A percentile compares a stretch with the other conserved stretches of the same genome.
phyloP scores from a whole-genome alignment of 2,329 filamentous ascomycete genomes.

The Alternaria ventricosa region DNA sequence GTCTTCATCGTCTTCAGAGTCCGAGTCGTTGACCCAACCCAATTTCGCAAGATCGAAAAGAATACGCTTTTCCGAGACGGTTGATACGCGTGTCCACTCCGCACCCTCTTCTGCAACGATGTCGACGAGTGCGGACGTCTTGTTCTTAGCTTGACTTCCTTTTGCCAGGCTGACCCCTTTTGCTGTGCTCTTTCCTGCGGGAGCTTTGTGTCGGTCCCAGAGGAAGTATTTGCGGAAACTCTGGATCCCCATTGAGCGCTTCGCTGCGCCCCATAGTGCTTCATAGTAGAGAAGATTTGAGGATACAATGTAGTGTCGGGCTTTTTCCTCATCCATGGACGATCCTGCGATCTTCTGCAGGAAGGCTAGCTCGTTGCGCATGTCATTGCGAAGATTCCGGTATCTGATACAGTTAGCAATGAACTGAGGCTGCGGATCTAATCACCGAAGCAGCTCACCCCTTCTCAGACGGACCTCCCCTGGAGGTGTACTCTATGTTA shows the following conservation, averaged over 20 bases:
- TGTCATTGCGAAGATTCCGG: constrained; percentile 40
- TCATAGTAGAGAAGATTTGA: constrained; percentile 72
- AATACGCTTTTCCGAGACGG: constrained; percentile 67
- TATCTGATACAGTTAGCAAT: neutral
- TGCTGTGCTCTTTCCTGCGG: constrained; percentile 26
- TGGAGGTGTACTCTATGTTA: neutral
- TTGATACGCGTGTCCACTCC: constrained; percentile 73
- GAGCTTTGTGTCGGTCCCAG: constrained; percentile 31
- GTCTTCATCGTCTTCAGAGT: constrained; percentile 54
- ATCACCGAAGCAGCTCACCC: neutral
- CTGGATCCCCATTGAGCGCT: constrained; percentile 62
- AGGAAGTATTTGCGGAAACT: constrained; percentile 57
- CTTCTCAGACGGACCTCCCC: neutral
- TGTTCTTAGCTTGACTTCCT: constrained; percentile 50
- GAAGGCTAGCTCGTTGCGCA: constrained; percentile 45
- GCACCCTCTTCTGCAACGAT: constrained; percentile 67
- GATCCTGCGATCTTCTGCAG: constrained; percentile 36
- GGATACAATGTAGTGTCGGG: constrained; percentile 64
- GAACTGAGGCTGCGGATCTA: neutral
- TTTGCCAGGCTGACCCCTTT: constrained; percentile 35
- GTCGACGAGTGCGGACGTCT: constrained; percentile 66
- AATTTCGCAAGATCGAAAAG: constrained; percentile 73
- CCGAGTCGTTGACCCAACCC: constrained; percentile 62
- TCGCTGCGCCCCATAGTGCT: constrained; percentile 68
- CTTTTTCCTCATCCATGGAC: constrained; percentile 36